These are phyloP conservation scores for Populus hybrid DNA, from an alignment of 441 rosid genomes.

Conservation along the genomic window DNA sequence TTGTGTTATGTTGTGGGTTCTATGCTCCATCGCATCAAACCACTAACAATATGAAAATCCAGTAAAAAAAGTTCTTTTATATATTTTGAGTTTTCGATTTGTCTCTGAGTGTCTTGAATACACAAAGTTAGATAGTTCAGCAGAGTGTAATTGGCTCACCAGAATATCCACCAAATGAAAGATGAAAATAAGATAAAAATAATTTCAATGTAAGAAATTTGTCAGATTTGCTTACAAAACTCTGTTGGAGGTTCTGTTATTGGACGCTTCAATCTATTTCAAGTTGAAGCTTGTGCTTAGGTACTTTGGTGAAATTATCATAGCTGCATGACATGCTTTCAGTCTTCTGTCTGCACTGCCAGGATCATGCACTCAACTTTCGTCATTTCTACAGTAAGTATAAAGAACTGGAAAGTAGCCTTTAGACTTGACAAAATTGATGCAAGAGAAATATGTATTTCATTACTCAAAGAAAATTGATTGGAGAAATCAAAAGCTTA, in stretches of 20 bases:
- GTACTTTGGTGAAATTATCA: neutral
- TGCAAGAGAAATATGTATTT: neutral
- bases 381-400: neutral
- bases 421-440: neutral
- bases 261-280: neutral
- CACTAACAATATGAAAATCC: neutral
- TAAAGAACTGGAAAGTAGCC: neutral
- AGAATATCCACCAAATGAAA: neutral
- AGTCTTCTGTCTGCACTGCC: neutral
- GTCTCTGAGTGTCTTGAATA: neutral
- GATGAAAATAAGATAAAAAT: no score
- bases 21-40: neutral
- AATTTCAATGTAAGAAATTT: neutral
- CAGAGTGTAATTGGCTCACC: neutral
- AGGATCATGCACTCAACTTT: neutral
- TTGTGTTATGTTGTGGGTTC: neutral
- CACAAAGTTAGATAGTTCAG: neutral
- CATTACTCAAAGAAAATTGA: neutral
- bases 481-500: slow-evolving; percentile 1
- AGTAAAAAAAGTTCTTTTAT: neutral
- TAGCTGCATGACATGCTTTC: neutral
- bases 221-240: neutral
- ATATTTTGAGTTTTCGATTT: neutral
- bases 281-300: neutral
- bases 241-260: neutral